Evolutionary conservation across 2,329 filamentous ascomycete genomes (phyloP), one percentile per base, ranked within the genome.

Genomic region (Claviceps fusiformis): DNA sequence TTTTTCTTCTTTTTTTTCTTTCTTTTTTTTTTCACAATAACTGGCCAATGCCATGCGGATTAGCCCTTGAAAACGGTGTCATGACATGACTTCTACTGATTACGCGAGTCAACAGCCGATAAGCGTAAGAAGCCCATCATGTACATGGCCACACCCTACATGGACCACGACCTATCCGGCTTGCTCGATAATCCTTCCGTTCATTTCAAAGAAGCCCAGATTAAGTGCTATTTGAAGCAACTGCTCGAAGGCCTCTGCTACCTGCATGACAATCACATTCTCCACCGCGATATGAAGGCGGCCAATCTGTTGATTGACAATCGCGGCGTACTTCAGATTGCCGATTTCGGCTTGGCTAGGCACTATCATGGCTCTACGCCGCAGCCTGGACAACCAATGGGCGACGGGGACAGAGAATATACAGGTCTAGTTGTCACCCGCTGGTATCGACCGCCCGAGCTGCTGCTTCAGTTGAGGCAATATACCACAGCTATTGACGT

Each of bases 121-220:
- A 88, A 89, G 70, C 81, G 85, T 62, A 90, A 88, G 70, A 82
- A 85, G 57, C 85, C 86, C 3, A 91, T 91, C 62, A 90, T 98
- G 77, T 97, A 97, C 72, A 98, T 98, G 93, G 92, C 95, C 53
- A 96, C 86, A 48, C 93, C 92, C 7, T 98, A 98, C 70, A 96
- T 97, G 90, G 91, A 97, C 63, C 93, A 98, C 71, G 93, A 98
- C 71, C 79, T 98, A n/a, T 95, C 92, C 9, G 93, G 93, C 48
- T 81, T 98, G 35, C 83, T 98, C 63, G 93, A 97, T 69, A 98
- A 98, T 64, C 92, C 92, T 10, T 83, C 85, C 7, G 91, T 98
- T 44, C 80, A 81, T 45, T 92, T 98, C 64, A 87, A 86, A 51
- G 85, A 91, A 65, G 80, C 89, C 5, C 91, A 97, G 68, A 95